Percentiles rank a stretch among this genome's conserved stretches.
These are phyloP conservation scores for Didymella glomerata DNA, from an alignment of 2,329 filamentous ascomycete genomes.

Conservation along the genomic window DNA sequence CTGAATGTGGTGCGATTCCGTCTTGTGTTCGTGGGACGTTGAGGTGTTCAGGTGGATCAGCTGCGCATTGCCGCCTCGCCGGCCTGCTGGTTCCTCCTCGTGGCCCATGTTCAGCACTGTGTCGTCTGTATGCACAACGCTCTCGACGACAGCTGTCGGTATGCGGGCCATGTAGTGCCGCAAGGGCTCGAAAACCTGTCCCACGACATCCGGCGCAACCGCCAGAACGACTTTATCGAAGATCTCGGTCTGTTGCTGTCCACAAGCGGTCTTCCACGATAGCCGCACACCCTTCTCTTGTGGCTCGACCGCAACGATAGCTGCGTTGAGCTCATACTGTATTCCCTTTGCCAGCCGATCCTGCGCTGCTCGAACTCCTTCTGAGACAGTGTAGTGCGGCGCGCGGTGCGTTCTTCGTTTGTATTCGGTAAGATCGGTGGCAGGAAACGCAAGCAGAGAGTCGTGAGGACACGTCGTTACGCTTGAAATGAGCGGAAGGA, in stretches of 20 bases:
- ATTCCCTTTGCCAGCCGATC: slow-evolving; percentile 55
- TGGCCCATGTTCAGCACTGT: slow-evolving; percentile 21
- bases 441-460: slow-evolving; percentile 61
- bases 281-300: slow-evolving; percentile 42
- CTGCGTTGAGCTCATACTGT: slow-evolving; percentile 53
- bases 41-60: slow-evolving; percentile 48
- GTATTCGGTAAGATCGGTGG: slow-evolving; percentile 62
- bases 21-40: slow-evolving; percentile 44
- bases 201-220: slow-evolving; percentile 63
- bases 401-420: slow-evolving; percentile 58
- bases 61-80: slow-evolving; percentile 27
- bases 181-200: slow-evolving; percentile 58
- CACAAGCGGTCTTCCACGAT: slow-evolving; percentile 43
- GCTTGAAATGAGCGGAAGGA: slow-evolving; percentile 64
- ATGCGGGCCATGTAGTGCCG: slow-evolving; percentile 52
- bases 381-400: slow-evolving; percentile 62
- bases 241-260: slow-evolving; percentile 35
- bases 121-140: slow-evolving; percentile 56
- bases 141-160: slow-evolving; percentile 60
- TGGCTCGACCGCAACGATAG: slow-evolving; percentile 51
- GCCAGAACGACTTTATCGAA: slow-evolving; percentile 65
- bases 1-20: slow-evolving; percentile 64
- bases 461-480: slow-evolving; percentile 65
- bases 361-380: slow-evolving; percentile 62
- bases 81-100: background rate